Conservation (phyloP, 1,139 yeast genomes). For the Zygosaccharomyces sapae region DNA sequence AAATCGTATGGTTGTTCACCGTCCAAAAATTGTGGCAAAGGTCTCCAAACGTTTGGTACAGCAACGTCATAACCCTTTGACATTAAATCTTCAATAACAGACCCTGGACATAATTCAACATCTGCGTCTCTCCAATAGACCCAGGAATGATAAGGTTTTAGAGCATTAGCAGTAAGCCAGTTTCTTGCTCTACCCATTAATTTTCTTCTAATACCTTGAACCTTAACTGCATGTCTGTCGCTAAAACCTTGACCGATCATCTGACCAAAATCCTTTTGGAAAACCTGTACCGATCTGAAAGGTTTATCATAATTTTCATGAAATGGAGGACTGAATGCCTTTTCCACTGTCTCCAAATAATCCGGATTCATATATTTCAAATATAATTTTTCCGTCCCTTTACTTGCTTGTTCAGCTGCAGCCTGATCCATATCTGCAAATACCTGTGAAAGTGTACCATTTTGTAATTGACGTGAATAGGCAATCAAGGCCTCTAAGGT, state of each 20-base stretch:
- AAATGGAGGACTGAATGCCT: conserved; percentile 59
- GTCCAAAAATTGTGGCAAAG: conserved; percentile 70
- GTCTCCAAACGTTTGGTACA: conserved; percentile 91
- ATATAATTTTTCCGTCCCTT: conserved; percentile 59
- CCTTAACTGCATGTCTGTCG: conserved; percentile 84
- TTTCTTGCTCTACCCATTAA: conserved; percentile 89
- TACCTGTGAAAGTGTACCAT: conserved; percentile 53
- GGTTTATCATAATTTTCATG: conserved; percentile 65
- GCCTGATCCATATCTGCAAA: conserved; percentile 56
- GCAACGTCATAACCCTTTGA: conserved; percentile 69
- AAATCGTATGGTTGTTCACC: conserved; percentile 81
- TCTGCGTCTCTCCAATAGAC: conserved; percentile 94
- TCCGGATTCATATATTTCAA: conserved; percentile 65
- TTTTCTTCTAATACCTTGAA: conserved; percentile 82
- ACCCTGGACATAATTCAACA: conserved; percentile 76
- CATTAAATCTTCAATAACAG: conserved; percentile 77
- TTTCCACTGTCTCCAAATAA: conserved; percentile 53
- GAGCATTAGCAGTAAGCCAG: conserved; percentile 73
- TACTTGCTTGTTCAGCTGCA: conserved; percentile 48
- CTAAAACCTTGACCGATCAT: conserved; percentile 83
- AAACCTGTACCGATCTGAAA: conserved; percentile 71
- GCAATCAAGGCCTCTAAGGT: conserved; percentile 67
- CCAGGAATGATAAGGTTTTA: conserved; percentile 87
- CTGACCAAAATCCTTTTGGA: conserved; percentile 81
- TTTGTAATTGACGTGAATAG: conserved; percentile 62